Evolutionary conservation across 2,329 filamentous ascomycete genomes (phyloP).

Genomic region (Thelonectria olida): DNA sequence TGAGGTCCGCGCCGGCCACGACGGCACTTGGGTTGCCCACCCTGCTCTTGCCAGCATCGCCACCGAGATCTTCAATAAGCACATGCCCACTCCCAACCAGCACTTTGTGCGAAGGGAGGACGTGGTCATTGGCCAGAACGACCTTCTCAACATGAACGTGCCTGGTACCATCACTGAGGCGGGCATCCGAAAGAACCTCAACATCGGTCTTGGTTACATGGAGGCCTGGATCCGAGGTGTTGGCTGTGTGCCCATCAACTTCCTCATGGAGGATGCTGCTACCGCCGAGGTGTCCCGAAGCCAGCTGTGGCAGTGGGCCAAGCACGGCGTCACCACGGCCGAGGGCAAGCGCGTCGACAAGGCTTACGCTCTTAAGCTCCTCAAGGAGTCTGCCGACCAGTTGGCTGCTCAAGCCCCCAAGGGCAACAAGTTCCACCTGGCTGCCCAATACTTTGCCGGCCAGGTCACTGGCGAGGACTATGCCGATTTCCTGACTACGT

Average conservation of each 20-base stretch:
- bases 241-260: conserved; percentile 97
- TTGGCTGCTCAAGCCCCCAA: conserved; percentile 78
- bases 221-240: conserved; percentile 96
- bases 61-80: conserved; percentile 92
- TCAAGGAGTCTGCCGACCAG: conserved; percentile 85
- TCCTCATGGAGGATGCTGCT: conserved; percentile 97
- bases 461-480: conserved; percentile 98
- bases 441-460: conserved; percentile 88
- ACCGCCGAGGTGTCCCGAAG: conserved; percentile 95
- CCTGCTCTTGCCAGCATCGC: conserved; percentile 90
- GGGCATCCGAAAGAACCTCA: conserved; percentile 96
- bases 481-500: conserved; percentile 91
- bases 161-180: conserved; percentile 91
- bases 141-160: conserved; percentile 98
- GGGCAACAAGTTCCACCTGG: conserved; percentile 91
- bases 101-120: conserved; percentile 91
- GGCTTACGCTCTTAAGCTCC: conserved; percentile 84
- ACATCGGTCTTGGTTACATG: conserved; percentile 97
- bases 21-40: conserved; percentile 97
- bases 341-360: conserved; percentile 96
- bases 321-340: conserved; percentile 75
- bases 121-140: conserved; percentile 84
- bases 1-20: conserved; percentile 93
- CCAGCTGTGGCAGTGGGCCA: conserved; percentile 97
- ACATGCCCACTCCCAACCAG: conserved; percentile 99